Evolutionary conservation across 768 basidiomycete species (phyloP).

Genomic region (Chiua virens): DNA sequence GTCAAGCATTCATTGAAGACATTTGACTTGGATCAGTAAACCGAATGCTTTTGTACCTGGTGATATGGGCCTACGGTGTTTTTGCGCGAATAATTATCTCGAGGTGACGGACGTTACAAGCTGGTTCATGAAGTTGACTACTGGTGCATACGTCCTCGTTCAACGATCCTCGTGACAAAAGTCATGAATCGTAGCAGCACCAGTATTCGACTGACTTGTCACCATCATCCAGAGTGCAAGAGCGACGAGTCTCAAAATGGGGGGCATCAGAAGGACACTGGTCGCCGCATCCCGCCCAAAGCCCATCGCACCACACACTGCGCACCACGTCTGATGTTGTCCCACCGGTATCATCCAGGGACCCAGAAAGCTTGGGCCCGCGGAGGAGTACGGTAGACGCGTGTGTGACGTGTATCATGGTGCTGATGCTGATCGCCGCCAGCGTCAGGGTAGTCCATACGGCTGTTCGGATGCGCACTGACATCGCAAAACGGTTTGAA

Average conservation of each 20-base stretch:
- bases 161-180: too few relatives aligned
- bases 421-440: not conserved
- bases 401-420: not conserved
- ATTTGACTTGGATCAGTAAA: too few relatives aligned
- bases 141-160: not conserved
- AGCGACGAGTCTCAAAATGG: conserved; percentile 8
- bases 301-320: conserved; percentile 5
- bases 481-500: too few relatives aligned
- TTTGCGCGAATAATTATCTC: too few relatives aligned
- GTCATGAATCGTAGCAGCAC: conserved; percentile 8
- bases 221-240: conserved; percentile 3
- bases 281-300: conserved; percentile 10
- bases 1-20: conserved; percentile 7
- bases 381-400: not conserved
- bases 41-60: too few relatives aligned
- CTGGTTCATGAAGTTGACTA: too few relatives aligned
- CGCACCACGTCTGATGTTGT: too few relatives aligned
- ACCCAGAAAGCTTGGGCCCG: not conserved
- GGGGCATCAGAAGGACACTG: conserved; percentile 3
- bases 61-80: too few relatives aligned
- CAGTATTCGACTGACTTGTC: conserved; percentile 7
- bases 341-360: too few relatives aligned
- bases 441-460: not conserved
- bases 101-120: too few relatives aligned
- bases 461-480: not conserved